A percentile compares a stretch with the other conserved stretches of the same genome.
Conservation (phyloP, 257 asterid genomes). For the Fraxinus pennsylvanica region DNA sequence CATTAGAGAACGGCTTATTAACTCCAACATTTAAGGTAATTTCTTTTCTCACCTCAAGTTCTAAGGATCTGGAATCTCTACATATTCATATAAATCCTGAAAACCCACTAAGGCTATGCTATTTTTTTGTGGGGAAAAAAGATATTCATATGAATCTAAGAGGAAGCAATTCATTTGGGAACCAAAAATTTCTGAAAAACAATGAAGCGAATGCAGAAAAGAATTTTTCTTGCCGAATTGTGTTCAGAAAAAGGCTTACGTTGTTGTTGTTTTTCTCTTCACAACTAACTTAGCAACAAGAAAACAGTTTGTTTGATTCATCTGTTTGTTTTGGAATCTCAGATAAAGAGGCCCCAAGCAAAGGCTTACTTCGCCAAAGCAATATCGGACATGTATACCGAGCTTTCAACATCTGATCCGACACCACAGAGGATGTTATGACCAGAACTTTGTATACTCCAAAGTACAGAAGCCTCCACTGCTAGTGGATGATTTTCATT, state of each 20-base stretch:
- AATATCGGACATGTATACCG: slow-evolving; percentile 66
- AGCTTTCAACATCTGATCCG: slow-evolving; percentile 68
- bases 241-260: not conserved
- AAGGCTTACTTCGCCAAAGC: slow-evolving; percentile 75
- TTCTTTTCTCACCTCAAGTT: not conserved
- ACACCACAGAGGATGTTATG: slow-evolving; percentile 39
- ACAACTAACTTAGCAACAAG: not conserved
- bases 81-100: no score
- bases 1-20: slow-evolving; percentile 75
- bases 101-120: no score
- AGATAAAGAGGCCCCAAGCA: slow-evolving; percentile 90
- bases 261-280: not conserved
- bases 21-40: slow-evolving; percentile 94
- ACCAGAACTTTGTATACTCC: not conserved
- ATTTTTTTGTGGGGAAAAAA: no score
- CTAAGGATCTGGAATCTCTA: not conserved
- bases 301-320: not conserved
- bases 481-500: not conserved
- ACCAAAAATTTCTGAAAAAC: no score
- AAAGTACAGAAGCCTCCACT: not conserved
- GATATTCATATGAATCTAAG: no score
- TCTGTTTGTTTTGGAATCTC: slow-evolving; percentile 22
- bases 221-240: not conserved
- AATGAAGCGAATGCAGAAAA: not conserved
- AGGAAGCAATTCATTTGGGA: no score